Conservation (phyloP, 1,284 basidiomycete species). For the Malassezia nana region DNA sequence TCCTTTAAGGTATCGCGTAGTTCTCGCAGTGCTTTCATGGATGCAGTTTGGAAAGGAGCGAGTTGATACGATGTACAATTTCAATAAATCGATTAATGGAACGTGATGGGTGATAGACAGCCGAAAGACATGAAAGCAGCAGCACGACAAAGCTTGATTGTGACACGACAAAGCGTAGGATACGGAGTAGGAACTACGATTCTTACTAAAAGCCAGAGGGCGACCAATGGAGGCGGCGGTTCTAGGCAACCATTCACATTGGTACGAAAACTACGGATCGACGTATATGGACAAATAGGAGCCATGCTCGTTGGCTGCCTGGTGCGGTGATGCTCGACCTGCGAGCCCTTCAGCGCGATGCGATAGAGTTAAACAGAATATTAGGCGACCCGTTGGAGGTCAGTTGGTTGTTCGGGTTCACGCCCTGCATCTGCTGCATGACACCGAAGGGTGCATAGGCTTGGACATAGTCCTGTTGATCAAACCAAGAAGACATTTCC, state of each 20-base stretch:
- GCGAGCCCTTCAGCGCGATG: background rate
- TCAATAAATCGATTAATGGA: background rate
- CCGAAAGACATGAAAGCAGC: background rate
- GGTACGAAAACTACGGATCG: background rate
- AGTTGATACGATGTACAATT: background rate
- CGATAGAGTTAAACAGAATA: slow-evolving; percentile 19
- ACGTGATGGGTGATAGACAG: background rate
- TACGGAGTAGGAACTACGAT: too few species aligned
- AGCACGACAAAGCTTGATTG: background rate
- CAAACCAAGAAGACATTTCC: slow-evolving; percentile 46
- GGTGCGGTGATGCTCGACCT: background rate
- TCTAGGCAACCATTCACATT: background rate
- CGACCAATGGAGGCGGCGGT: too few species aligned
- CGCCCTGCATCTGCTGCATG: slow-evolving; percentile 34
- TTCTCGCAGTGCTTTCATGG: slow-evolving; percentile 44
- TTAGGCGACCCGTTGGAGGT: slow-evolving; percentile 24
- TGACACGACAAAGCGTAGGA: too few species aligned
- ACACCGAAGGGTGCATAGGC: slow-evolving; percentile 36
- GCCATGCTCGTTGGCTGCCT: background rate
- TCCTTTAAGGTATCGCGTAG: slow-evolving; percentile 41
- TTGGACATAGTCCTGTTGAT: slow-evolving; percentile 30
- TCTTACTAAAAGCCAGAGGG: too few species aligned
- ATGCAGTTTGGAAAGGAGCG: background rate
- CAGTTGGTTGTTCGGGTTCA: slow-evolving; percentile 24
- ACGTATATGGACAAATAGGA: background rate